Percentiles rank a stretch among this genome's conserved stretches.
phyloP scores from a whole-genome alignment of 345 rosid genomes.

The Syzygium grande region DNA sequence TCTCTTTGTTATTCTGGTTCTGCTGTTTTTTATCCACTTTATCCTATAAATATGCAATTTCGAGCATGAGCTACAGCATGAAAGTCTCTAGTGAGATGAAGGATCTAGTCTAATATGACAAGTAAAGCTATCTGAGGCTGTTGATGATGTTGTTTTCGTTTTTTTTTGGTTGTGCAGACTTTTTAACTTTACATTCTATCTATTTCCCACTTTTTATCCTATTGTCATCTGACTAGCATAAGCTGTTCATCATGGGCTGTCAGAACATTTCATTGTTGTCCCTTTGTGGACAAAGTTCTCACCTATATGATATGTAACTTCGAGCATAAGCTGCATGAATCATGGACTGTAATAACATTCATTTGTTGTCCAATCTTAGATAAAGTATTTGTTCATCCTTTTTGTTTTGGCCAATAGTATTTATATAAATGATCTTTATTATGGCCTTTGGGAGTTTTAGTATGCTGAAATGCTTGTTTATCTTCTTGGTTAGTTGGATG shows the following conservation, averaged over 20 bases:
- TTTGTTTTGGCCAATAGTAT: background rate
- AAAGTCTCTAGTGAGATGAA: background rate
- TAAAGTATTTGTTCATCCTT: background rate
- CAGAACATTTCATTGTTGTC: background rate
- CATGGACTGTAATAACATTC: background rate
- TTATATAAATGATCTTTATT: background rate
- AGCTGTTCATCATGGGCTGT: background rate
- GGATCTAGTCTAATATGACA: background rate
- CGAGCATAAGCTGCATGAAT: background rate
- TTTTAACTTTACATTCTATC: background rate
- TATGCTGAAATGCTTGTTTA: conserved; percentile 33
- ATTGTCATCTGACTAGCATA: background rate
- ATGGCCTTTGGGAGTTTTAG: background rate
- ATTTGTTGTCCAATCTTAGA: background rate
- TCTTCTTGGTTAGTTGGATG: conserved; percentile 65
- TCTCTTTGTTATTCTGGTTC: background rate
- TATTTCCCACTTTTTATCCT: background rate
- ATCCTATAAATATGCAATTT: background rate
- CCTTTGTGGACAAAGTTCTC: background rate
- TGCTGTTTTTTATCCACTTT: background rate
- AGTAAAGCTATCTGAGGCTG: background rate
- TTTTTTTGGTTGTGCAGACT: background rate
- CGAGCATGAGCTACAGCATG: background rate
- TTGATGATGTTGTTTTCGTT: background rate
- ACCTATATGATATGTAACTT: background rate